Conservation (phyloP, 2,329 filamentous ascomycete species). For the Ophiostoma ulmi region DNA sequence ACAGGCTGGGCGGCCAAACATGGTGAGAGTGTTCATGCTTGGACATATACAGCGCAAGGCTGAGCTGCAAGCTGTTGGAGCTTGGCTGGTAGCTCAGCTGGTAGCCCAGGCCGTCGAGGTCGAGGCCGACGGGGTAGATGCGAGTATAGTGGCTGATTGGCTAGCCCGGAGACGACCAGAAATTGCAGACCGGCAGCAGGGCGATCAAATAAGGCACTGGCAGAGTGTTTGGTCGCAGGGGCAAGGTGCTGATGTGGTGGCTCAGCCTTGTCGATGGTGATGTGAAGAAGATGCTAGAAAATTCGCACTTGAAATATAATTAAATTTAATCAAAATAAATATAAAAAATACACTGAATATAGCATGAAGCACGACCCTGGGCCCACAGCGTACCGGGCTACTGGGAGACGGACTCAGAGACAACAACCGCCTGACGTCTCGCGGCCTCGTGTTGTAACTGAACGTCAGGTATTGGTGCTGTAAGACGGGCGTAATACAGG, state of each 20-base stretch:
- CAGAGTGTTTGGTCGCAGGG: background rate
- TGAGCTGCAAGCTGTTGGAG: background rate
- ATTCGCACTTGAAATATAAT: background rate
- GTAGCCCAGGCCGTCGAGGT: background rate
- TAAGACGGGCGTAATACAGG: background rate
- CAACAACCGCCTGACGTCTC: background rate
- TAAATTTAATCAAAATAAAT: background rate
- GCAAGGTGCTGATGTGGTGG: background rate
- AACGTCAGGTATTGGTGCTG: background rate
- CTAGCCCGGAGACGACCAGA: background rate
- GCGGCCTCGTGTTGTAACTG: background rate
- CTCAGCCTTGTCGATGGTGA: constrained; percentile 3
- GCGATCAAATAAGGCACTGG: background rate
- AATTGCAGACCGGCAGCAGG: background rate
- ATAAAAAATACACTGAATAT: background rate
- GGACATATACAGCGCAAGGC: background rate
- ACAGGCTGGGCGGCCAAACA: constrained; percentile 19
- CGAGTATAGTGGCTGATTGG: background rate
- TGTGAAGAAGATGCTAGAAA: constrained; percentile 12
- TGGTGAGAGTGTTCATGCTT: constrained; percentile 11
- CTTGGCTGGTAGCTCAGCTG: background rate
- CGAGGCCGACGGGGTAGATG: background rate
- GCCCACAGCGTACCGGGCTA: background rate
- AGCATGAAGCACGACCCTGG: background rate
- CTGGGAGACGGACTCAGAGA: background rate